These are phyloP conservation scores for Elaeagnus macrophylla DNA, from an alignment of 306 rosid genomes.

Conservation along the genomic window DNA sequence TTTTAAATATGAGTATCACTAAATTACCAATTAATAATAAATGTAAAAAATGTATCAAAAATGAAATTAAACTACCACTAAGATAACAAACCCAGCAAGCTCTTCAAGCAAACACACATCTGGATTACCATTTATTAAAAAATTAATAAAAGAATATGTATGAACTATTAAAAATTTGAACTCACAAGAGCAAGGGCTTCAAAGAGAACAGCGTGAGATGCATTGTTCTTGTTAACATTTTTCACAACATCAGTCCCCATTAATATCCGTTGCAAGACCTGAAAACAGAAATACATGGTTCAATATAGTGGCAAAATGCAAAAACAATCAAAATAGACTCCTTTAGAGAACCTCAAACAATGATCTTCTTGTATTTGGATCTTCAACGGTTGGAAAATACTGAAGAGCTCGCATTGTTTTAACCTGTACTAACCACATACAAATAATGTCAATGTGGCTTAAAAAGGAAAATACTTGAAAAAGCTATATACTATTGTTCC, in stretches of 20 bases:
- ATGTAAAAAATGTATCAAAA: no score
- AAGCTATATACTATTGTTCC: no score
- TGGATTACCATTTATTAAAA: background rate
- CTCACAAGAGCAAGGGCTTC: slow-evolving; percentile 99
- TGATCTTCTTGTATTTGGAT: slow-evolving; percentile 95
- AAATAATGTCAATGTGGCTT: slow-evolving; percentile 13
- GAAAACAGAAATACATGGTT: slow-evolving; percentile 35
- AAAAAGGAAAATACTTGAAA: no score
- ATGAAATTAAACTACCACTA: no score
- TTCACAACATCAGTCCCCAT: slow-evolving; percentile 99
- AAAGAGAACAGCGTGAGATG: slow-evolving; percentile 98
- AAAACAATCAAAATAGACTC: slow-evolving; percentile 3
- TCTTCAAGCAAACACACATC: no score
- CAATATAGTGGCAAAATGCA: slow-evolving; percentile 11
- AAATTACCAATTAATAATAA: no score
- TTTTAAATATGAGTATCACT: no score
- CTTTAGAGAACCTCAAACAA: slow-evolving; percentile 89
- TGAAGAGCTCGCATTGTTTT: slow-evolving; percentile 98
- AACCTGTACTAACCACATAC: slow-evolving; percentile 47
- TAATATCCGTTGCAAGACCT: slow-evolving; percentile 94
- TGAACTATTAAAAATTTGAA: background rate
- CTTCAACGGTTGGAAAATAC: slow-evolving; percentile 90
- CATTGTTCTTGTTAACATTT: slow-evolving; percentile 97
- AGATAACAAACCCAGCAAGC: no score
- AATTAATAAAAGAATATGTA: background rate